Conservation (phyloP, 768 basidiomycete species). For the Boletus speciosus region DNA sequence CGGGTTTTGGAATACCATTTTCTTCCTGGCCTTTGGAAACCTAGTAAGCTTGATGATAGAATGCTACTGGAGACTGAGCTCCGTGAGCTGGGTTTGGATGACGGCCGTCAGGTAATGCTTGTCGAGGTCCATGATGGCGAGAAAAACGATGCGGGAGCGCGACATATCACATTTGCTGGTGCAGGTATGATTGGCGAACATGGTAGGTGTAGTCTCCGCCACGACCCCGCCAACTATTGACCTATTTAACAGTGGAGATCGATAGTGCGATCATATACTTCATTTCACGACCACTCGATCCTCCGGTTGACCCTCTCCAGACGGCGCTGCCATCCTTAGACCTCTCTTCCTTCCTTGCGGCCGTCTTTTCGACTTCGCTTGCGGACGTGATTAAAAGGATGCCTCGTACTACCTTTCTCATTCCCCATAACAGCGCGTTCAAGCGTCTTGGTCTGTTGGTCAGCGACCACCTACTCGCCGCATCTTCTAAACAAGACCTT, state of each 20-base stretch:
- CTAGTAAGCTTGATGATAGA: constrained; percentile 66
- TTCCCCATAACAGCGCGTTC: constrained; percentile 91
- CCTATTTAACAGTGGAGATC: constrained; percentile 51
- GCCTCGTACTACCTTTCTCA: constrained; percentile 75
- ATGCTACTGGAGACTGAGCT: constrained; percentile 80
- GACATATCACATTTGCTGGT: constrained; percentile 76
- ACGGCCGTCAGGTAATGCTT: constrained; percentile 65
- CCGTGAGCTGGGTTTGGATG: constrained; percentile 63
- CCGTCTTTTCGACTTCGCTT: constrained; percentile 81
- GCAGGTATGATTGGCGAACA: constrained; percentile 75
- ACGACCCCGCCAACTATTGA: constrained; percentile 1
- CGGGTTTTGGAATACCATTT: constrained; percentile 86
- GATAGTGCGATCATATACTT: constrained; percentile 87
- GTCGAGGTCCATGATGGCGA: constrained; percentile 57
- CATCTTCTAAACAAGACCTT: constrained; percentile 76
- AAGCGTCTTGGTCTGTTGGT: constrained; percentile 78
- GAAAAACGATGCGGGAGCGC: constrained; percentile 44
- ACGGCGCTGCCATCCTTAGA: constrained; percentile 81
- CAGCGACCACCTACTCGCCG: constrained; percentile 78
- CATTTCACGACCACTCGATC: constrained; percentile 75
- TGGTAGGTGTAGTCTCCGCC: constrained; percentile 44
- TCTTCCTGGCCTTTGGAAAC: constrained; percentile 73
- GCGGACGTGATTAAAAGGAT: constrained; percentile 62
- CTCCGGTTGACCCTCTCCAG: constrained; percentile 77
- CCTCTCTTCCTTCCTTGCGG: constrained; percentile 86